These are phyloP conservation scores for Achaetomium macrosporum DNA, from an alignment of 2,329 filamentous ascomycete species.

Conservation along the genomic window DNA sequence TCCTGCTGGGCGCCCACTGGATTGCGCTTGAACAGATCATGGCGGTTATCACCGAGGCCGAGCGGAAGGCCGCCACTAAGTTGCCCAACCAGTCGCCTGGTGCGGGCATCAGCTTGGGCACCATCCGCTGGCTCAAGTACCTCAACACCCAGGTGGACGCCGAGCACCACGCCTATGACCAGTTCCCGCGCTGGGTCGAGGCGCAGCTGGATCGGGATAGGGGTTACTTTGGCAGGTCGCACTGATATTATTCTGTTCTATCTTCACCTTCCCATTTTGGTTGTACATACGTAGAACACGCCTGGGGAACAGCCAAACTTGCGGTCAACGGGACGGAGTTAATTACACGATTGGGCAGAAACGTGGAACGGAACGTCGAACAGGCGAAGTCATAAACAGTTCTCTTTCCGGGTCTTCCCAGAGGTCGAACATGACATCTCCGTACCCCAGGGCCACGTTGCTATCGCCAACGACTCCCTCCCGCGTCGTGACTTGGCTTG, in stretches of 20 bases:
- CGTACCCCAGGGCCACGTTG: too few species aligned
- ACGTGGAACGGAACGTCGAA: too few species aligned
- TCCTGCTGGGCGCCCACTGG: constrained; percentile 50
- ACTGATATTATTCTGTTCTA: not conserved
- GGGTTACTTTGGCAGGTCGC: constrained; percentile 39
- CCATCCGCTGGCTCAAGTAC: constrained; percentile 45
- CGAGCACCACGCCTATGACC: constrained; percentile 42
- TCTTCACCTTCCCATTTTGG: not conserved
- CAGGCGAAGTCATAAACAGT: too few species aligned
- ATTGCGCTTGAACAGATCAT: constrained; percentile 50
- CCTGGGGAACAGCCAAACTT: too few species aligned
- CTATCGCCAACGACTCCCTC: too few species aligned
- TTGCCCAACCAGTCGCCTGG: constrained; percentile 5
- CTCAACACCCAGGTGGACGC: constrained; percentile 43
- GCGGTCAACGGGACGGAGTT: too few species aligned
- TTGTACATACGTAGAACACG: too few species aligned
- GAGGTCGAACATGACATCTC: too few species aligned
- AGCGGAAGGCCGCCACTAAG: constrained; percentile 29
- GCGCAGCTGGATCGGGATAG: constrained; percentile 41
- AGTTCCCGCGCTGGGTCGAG: constrained; percentile 52
- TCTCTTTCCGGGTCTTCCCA: too few species aligned
- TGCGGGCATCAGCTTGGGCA: constrained; percentile 35
- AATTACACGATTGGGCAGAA: too few species aligned
- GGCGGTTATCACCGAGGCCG: constrained; percentile 40
- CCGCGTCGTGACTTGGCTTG: too few species aligned